Evolutionary conservation across 306 rosid species (phyloP), one percentile per base, ranked within the genome.

Genomic region (Oxytropis ochrocephala): DNA sequence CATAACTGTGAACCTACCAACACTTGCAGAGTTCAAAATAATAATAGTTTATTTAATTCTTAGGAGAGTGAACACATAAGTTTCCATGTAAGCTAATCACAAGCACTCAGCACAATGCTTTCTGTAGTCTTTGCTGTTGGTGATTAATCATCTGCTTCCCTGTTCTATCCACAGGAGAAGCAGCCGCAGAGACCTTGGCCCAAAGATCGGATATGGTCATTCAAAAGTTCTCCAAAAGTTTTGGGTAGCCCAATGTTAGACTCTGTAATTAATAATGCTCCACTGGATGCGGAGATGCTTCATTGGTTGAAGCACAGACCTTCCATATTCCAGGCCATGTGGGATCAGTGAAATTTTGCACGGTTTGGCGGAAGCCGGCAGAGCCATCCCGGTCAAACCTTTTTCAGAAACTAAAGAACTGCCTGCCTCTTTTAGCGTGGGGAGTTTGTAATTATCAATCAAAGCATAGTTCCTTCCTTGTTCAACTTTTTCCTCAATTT

Each of bases 161-260:
- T 75, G 42, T 42, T 61, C 50, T 54, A 61, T 75, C 3, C 86
- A 95, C 86, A 95, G 99, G 99, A 91, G 87, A 89, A 87, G 88
- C 95, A 84, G 78, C 86, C 91, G 8, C 97, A 95, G 73, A 91
- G 78, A 76, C 81, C 92, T 19, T 95, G 97, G 99, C 96, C 99
- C 7, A 89, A 87, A 83, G 99, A 95, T 76, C 78, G 82, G 73
- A 91, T 95, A 83, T 95, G 99, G 99, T 87, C 92, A 21, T 95
- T 91, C 82, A 87, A 85, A 83, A 89, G 50, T 79, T 72, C 29
- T 61, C 87, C 87, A 0, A 91, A 83, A 67, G 65, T 95, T 62
- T 64, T 95, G 59, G 96, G 97, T 69, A 95, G 99, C 84, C 99
- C 99, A 3, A 91, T 89, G 96, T 82, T 95, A 61, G 99, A 95